These are phyloP conservation scores for Irpex rosettiformis DNA, from an alignment of 1,284 basidiomycete genomes.

Conservation along the genomic window DNA sequence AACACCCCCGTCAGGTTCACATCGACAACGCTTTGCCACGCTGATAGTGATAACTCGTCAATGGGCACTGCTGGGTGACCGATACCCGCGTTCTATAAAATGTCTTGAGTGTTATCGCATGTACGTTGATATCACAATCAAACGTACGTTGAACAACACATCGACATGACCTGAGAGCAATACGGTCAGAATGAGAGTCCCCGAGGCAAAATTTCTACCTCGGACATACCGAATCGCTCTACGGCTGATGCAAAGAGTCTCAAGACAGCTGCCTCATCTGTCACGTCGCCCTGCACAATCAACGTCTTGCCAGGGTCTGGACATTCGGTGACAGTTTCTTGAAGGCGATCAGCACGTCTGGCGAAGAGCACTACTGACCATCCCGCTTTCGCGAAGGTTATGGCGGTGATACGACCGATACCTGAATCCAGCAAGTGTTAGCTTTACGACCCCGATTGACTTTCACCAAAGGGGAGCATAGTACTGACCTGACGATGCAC, in stretches of 20 bases:
- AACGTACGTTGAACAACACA: slow-evolving; percentile 73
- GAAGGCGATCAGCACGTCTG: slow-evolving; percentile 52
- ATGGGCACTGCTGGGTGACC: slow-evolving; percentile 46
- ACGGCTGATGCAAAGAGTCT: slow-evolving; percentile 55
- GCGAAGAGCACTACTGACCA: slow-evolving; percentile 46
- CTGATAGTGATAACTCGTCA: slow-evolving; percentile 59
- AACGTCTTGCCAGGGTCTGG: slow-evolving; percentile 33
- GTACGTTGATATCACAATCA: too few relatives aligned
- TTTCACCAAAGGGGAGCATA: background rate
- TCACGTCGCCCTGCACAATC: slow-evolving; percentile 59
- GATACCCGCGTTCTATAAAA: slow-evolving; percentile 62
- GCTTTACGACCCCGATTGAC: background rate
- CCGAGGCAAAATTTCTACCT: background rate
- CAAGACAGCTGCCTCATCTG: slow-evolving; percentile 55
- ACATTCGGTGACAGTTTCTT: slow-evolving; percentile 53
- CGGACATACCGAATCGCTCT: slow-evolving; percentile 51
- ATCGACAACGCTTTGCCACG: slow-evolving; percentile 63
- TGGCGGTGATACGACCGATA: slow-evolving; percentile 46
- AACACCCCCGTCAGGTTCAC: slow-evolving; percentile 74
- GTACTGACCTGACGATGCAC: slow-evolving; percentile 22
- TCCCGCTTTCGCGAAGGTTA: slow-evolving; percentile 45
- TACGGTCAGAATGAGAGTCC: background rate
- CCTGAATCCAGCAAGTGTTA: slow-evolving; percentile 29
- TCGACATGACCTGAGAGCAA: slow-evolving; percentile 59
- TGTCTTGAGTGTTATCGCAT: background rate